Base-by-base conservation (phyloP, 1,139 yeast genomes). In the Yamadazyma siamensis region DNA sequence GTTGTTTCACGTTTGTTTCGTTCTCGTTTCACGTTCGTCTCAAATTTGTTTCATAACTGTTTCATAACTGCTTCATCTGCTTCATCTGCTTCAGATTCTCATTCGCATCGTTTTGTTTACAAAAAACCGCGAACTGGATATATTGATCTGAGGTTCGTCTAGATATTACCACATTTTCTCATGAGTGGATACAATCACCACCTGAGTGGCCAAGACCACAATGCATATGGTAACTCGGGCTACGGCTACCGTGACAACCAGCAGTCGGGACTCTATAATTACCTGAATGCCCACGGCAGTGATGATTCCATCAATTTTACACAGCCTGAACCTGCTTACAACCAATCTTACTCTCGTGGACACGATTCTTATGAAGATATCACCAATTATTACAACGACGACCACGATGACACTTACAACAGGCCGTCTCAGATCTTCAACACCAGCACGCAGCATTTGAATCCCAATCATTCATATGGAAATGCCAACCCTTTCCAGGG, bases 241-340 rank as follows among this genome's bases (percentile, higher is more conserved):
- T 15, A 21, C 6, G 12, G 20, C 21, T 12, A 11, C 15, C 25
- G 10, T 5, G 28, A 19, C n/a, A 13, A 26, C 22, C 39, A 38
- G 24, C 39, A 36, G 21, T 25, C 36, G 2, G 44, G 43, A 2
- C 32, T 35, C 6, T 39, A 41, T 23, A 41, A 39, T 23, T 41
- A 41, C 29, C 12, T 26, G n/a, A 27, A 18, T 5, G 25, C 36
- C 25, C 15, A 20, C 10, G 34, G 34, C 11, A 34, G 38, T 26
- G 40, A 33, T 15, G 25, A 37, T 13, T 56, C 65, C 7, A 47
- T 61, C 25, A 54, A 57, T 38, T 62, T 62, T 39, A 56, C 54
- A 35, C 64, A 57, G 15, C 66, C 68, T 2, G 52, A 52, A n/a
- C 60, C 59, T 10, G 56, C 56, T 8, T 49, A 52, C 33, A 40